Evolutionary conservation across 768 basidiomycete genomes (phyloP), one percentile per base, ranked within the genome.

Genomic region (Chlorophyllum brunneum): DNA sequence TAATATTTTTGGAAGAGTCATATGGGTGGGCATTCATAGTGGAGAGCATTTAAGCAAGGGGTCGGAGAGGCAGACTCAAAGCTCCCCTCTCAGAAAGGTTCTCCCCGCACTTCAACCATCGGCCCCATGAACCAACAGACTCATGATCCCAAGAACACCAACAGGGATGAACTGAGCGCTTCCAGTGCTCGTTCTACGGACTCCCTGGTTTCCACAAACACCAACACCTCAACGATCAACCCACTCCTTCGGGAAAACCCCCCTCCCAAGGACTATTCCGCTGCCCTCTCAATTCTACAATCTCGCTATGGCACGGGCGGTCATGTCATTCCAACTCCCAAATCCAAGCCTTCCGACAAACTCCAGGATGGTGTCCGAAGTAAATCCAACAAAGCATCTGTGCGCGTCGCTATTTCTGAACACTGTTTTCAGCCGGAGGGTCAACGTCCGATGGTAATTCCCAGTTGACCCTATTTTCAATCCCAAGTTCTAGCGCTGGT

Each of bases 231-330:
- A 8, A 51, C 49, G 2, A 18, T 43, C 5, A 51, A 43, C 13
- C 49, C 49, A 7, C 41, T 51, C 5, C 9, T 24, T 31, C 58
- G 44, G 20, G 54, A 41, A 5, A 49, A 54, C 16, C 56, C 44
- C 5, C 64, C 62, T n/a, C 64, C 59, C 11, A 72, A 72, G 46
- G 69, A 74, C 50, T 74, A 64, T 48, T 63, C 65, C 9, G 70
- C 67, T 2, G 73, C 73, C 1, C 56, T 74, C 2, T 67, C 63
- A 5, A 56, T 63, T 2, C 57, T 72, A 13, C 71, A 71, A 53
- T 68, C 65, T 1, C 63, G 68, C 48, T 74, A 72, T 36, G 72
- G 72, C 7, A 66, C 61, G 7, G 57, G 59, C 2, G 68, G 62
- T 5, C 29, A 42, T 42, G 47, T 48, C 27, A 24, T 70, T 13